phyloP scores from a whole-genome alignment of 2,329 filamentous ascomycete species.

The Arthrobotrys megalospora region DNA sequence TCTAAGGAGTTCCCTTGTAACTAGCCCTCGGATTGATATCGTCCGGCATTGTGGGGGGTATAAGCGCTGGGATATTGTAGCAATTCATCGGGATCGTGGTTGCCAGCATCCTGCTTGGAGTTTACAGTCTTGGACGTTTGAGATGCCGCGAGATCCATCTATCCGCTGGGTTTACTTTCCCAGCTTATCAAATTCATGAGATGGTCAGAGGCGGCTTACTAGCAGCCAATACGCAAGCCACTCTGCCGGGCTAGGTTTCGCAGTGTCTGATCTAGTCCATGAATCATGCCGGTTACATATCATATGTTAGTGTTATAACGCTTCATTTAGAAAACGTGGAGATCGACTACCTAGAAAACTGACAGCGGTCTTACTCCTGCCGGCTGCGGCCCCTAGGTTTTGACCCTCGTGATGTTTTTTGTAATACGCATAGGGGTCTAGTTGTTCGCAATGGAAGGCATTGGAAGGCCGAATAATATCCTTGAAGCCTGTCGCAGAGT shows the following conservation, averaged over 20 bases:
- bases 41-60: conserved; percentile 32
- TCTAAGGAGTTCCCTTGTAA: conserved; percentile 6
- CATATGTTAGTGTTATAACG: conserved; percentile 19
- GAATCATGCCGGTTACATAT: conserved; percentile 30
- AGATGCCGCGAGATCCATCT: conserved; percentile 41
- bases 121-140: conserved; percentile 37
- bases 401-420: conserved; percentile 55
- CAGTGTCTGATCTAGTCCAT: conserved; percentile 22
- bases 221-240: conserved; percentile 30
- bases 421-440: conserved; percentile 2
- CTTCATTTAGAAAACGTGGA: conserved; percentile 60
- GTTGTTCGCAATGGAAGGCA: conserved; percentile 23
- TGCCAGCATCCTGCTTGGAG: conserved; percentile 40
- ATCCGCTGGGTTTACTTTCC: conserved; percentile 1
- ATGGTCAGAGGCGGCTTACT: conserved; percentile 12
- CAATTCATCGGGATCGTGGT: conserved; percentile 34
- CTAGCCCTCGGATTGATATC: conserved; percentile 48
- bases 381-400: conserved; percentile 17
- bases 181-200: conserved; percentile 1
- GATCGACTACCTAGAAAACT: conserved; percentile 21
- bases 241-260: conserved; percentile 27
- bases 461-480: conserved; percentile 37
- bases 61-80: conserved; percentile 46
- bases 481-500: conserved; percentile 30
- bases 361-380: conserved; percentile 34